Conservation (phyloP, 176 grass and related monocot genomes). For the Neostapfia colusana region DNA sequence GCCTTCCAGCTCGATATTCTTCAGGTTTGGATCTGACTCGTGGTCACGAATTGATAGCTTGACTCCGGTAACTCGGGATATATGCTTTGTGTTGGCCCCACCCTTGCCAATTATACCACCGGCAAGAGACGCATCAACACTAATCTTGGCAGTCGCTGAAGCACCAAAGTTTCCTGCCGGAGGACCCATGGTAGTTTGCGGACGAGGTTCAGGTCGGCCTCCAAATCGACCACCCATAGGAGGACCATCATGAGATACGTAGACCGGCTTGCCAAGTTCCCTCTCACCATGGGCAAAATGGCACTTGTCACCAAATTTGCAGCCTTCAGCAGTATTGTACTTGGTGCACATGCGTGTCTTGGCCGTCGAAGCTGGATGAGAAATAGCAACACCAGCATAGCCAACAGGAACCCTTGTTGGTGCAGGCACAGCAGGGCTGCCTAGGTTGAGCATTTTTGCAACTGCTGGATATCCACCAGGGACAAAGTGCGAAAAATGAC, state of each 20-base stretch:
- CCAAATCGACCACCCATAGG: conserved; percentile 54
- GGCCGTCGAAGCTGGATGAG: conserved; percentile 35
- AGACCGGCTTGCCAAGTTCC: conserved; percentile 59
- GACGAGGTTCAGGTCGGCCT: conserved; percentile 45
- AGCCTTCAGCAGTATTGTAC: conserved; percentile 81
- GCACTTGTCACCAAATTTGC: conserved; percentile 85
- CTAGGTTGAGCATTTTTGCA: conserved; percentile 62
- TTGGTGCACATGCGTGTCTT: conserved; percentile 91
- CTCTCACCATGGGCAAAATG: conserved; percentile 80
- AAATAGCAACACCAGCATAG: conserved; percentile 31
- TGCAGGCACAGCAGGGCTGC: conserved; percentile 47
- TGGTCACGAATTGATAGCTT: conserved; percentile 79
- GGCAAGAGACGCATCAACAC: conserved; percentile 77
- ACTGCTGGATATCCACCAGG: conserved; percentile 73
- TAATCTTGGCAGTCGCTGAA: conserved; percentile 88
- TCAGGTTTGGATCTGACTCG: conserved; percentile 63
- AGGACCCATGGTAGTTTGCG: conserved; percentile 35
- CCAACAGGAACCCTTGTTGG: conserved; percentile 54
- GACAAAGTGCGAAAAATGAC: conserved; percentile 80
- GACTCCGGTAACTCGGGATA: conserved; percentile 70
- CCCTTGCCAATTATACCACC: conserved; percentile 94
- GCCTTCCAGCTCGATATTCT: conserved; percentile 93
- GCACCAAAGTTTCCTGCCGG: conserved; percentile 69
- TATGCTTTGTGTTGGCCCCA: conserved; percentile 88
- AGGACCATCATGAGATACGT: conserved; percentile 46